These are phyloP conservation scores for Pseudogymnoascus sp. DNA, from an alignment of 2,329 filamentous ascomycete species.

Conservation along the genomic window DNA sequence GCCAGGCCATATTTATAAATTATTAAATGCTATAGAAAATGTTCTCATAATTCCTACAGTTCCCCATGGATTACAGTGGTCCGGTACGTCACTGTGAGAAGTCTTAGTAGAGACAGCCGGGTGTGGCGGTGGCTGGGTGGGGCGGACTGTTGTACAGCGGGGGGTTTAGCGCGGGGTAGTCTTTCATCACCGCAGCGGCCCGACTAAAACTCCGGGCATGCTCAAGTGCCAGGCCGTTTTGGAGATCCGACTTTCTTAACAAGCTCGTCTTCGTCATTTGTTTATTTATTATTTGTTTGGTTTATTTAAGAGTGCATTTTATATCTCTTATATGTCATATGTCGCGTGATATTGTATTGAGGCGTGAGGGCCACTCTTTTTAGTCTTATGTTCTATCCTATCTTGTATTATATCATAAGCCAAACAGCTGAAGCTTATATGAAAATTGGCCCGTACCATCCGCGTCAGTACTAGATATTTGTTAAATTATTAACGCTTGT, in stretches of 20 bases:
- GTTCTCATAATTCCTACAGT: not conserved
- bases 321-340: not conserved
- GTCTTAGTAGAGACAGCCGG: not conserved
- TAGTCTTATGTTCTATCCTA: not conserved
- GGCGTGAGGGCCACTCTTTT: not conserved
- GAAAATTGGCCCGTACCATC: not conserved
- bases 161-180: not conserved
- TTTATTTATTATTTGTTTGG: not conserved
- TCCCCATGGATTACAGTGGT: conserved; percentile 2
- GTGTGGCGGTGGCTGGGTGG: conserved; percentile 8
- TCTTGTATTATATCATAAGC: not conserved
- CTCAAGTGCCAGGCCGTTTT: not conserved
- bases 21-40: not conserved
- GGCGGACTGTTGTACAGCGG: not conserved
- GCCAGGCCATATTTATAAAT: conserved; percentile 3
- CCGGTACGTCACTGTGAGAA: not conserved
- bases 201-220: not conserved
- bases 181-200: not conserved
- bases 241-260: not conserved
- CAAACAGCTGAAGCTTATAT: not conserved
- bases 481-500: not conserved
- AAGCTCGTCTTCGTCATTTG: not conserved
- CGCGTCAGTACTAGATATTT: not conserved
- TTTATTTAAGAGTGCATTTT: not conserved
- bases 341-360: not conserved